Percentiles rank a stretch among this genome's conserved stretches.
These are phyloP conservation scores for Psilocybe cyanescens DNA, from an alignment of 768 basidiomycete species.

Conservation along the genomic window DNA sequence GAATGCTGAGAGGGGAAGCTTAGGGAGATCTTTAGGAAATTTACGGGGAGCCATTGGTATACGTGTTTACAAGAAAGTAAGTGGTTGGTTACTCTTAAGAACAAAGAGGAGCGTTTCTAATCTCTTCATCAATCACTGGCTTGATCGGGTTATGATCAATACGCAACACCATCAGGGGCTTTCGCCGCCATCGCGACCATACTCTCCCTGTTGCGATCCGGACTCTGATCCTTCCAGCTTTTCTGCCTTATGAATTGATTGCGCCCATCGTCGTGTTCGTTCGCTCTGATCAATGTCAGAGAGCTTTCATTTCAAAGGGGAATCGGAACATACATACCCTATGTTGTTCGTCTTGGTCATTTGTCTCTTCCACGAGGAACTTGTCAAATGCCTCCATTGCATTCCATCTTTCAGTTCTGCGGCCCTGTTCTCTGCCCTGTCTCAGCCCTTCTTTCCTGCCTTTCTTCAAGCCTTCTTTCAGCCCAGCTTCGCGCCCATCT, in stretches of 20 bases:
- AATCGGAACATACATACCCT: conserved; percentile 19
- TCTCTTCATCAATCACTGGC: conserved; percentile 25
- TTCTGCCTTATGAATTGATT: conserved; percentile 31
- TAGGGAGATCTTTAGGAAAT: conserved; percentile 66
- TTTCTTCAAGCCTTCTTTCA: conserved; percentile 41
- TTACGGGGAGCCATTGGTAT: conserved; percentile 46
- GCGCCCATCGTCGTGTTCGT: conserved; percentile 38
- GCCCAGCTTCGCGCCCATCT: conserved; percentile 50
- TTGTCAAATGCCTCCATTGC: conserved; percentile 63
- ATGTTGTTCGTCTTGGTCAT: conserved; percentile 24
- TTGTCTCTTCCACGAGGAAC: conserved; percentile 49
- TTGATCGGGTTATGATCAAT: conserved; percentile 21
- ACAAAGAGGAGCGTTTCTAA: conserved; percentile 18
- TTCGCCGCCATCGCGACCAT: conserved; percentile 11
- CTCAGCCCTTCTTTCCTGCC: conserved; percentile 45
- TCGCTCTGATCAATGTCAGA: conserved; percentile 20
- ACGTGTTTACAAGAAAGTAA: conserved; percentile 12
- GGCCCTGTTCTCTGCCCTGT: conserved; percentile 46
- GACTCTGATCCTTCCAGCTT: conserved; percentile 8
- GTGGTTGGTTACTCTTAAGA: conserved; percentile 7
- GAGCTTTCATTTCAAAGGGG: not conserved
- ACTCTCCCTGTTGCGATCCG: conserved; percentile 14
- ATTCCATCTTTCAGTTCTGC: conserved; percentile 53
- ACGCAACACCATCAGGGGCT: conserved; percentile 15
- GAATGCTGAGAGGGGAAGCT: conserved; percentile 78